Evolutionary conservation across 257 asterid species (phyloP).

Genomic region (Fraxinus americana): DNA sequence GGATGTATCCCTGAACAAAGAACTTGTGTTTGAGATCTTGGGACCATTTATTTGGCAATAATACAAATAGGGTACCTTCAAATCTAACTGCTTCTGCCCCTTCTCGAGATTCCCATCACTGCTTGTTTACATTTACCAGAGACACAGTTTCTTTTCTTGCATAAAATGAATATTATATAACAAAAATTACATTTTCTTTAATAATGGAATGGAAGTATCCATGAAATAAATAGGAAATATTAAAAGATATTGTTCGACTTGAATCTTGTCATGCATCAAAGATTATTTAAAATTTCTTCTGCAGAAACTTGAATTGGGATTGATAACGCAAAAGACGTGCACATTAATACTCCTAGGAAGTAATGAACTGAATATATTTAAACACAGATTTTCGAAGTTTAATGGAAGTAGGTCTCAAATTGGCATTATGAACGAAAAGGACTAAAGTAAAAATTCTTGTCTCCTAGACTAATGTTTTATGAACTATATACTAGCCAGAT

Average conservation of each 20-base stretch:
- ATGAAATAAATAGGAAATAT: not conserved
- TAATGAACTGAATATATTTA: not conserved
- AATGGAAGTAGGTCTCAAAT: not conserved
- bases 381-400: too few species aligned
- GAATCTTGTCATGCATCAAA: too few species aligned
- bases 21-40: slow-evolving; percentile 45
- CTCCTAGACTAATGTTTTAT: not conserved
- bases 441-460: not conserved
- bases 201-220: slow-evolving; percentile 10
- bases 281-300: too few species aligned
- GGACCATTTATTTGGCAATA: slow-evolving; percentile 59
- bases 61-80: slow-evolving; percentile 27
- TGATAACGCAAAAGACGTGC: too few species aligned
- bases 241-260: not conserved
- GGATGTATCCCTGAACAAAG: slow-evolving; percentile 29
- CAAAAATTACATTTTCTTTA: not conserved
- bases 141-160: not conserved
- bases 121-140: slow-evolving; percentile 26
- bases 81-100: slow-evolving; percentile 36
- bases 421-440: not conserved
- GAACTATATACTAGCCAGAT: too few species aligned
- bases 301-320: too few species aligned
- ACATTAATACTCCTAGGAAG: not conserved
- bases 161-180: not conserved
- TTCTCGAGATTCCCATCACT: slow-evolving; percentile 45